These are phyloP conservation scores for Suillus ampliporus DNA, from an alignment of 768 basidiomycete species.

Conservation along the genomic window DNA sequence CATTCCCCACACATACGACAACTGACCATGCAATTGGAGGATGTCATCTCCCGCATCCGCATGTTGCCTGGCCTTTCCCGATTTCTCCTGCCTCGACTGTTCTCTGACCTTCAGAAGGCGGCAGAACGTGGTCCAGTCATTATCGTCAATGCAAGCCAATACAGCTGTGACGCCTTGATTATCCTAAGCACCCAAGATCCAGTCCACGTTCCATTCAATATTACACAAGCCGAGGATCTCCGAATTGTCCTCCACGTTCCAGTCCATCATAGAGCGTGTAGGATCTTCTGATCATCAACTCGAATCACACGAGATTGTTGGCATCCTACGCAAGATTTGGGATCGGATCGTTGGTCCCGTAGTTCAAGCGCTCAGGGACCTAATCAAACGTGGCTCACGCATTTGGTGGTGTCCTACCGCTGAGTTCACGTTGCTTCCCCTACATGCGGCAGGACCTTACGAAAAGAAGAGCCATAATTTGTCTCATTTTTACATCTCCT, in stretches of 20 bases:
- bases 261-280: too few species aligned
- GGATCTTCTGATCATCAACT: too few species aligned
- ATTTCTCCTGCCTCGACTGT: constrained; percentile 18
- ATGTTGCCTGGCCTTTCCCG: constrained; percentile 17
- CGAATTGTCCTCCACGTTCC: too few species aligned
- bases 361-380: constrained; percentile 14
- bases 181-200: not conserved
- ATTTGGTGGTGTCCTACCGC: constrained; percentile 43
- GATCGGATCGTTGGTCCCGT: constrained; percentile 28
- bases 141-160: constrained; percentile 2
- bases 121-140: constrained; percentile 7
- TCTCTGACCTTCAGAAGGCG: constrained; percentile 9
- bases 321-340: constrained; percentile 30
- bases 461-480: constrained; percentile 17
- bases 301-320: not conserved
- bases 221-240: constrained; percentile 1
- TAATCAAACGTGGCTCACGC: constrained; percentile 23
- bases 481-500: constrained; percentile 33
- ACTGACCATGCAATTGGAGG: constrained; percentile 24
- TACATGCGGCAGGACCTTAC: constrained; percentile 40
- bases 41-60: constrained; percentile 26
- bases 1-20: constrained; percentile 19
- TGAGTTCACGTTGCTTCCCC: constrained; percentile 32
- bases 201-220: not conserved
- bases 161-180: constrained; percentile 17